Evolutionary conservation across 495 filamentous ascomycete genomes (phyloP).

Genomic region (Lophiostoma macrostomum): DNA sequence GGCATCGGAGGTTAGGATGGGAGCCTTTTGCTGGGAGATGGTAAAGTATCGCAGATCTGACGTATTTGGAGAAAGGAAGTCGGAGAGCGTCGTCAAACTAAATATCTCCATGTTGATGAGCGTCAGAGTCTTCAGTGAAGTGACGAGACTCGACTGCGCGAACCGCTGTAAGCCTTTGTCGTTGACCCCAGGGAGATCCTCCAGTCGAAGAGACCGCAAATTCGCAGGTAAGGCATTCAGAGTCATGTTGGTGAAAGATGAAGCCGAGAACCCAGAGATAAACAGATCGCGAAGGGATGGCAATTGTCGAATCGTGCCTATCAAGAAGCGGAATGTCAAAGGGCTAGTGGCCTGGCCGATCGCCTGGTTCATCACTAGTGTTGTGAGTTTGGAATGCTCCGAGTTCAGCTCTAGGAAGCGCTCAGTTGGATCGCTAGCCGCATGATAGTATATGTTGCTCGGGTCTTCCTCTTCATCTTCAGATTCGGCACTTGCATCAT

Average conservation of each 20-base stretch:
- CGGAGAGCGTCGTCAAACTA: constrained; percentile 78
- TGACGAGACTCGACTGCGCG: constrained; percentile 40
- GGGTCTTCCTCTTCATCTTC: constrained; percentile 33
- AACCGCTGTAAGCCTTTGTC: constrained; percentile 73
- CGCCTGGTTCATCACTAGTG: constrained; percentile 68
- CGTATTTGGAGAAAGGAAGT: constrained; percentile 55
- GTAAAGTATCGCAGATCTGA: constrained; percentile 49
- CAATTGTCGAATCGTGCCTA: constrained; percentile 63
- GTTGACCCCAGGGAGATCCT: constrained; percentile 73
- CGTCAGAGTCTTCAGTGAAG: constrained; percentile 29
- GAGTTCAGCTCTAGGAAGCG: constrained; percentile 68
- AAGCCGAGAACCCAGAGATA: constrained; percentile 67
- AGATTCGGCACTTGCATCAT: constrained; percentile 41
- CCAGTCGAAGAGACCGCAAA: constrained; percentile 70
- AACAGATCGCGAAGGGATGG: constrained; percentile 70
- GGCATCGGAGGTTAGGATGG: background rate
- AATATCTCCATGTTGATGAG: constrained; percentile 84
- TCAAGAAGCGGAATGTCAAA: constrained; percentile 53
- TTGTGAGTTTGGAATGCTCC: constrained; percentile 69
- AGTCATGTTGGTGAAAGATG: constrained; percentile 69
- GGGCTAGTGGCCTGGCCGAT: constrained; percentile 41
- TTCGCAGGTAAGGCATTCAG: constrained; percentile 63
- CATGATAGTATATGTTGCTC: constrained; percentile 47
- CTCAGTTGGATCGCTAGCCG: constrained; percentile 60
- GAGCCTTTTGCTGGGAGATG: constrained; percentile 7